Conservation (phyloP, 2,329 filamentous ascomycete species). For the Fusarium sp. region DNA sequence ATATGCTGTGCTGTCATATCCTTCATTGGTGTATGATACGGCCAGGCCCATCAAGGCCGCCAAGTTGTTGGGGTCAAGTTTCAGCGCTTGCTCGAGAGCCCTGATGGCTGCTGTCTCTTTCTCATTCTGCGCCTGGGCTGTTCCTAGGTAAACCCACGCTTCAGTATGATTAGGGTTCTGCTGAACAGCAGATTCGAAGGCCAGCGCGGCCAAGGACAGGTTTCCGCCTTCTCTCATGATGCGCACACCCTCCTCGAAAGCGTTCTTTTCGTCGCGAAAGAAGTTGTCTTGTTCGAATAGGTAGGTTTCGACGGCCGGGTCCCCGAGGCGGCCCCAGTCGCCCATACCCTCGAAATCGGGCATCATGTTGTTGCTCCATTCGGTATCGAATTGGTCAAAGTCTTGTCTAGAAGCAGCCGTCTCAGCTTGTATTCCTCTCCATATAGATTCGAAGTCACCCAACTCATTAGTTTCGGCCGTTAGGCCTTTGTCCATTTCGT, state of each 20-base stretch:
- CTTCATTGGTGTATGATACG: slow-evolving; percentile 98
- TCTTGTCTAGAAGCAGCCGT: slow-evolving; percentile 72
- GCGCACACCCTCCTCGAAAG: slow-evolving; percentile 91
- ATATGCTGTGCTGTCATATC: slow-evolving; percentile 97
- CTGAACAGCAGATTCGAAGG: slow-evolving; percentile 95
- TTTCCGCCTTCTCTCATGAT: slow-evolving; percentile 96
- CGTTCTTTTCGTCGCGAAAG: slow-evolving; percentile 81
- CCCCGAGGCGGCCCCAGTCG: slow-evolving; percentile 72
- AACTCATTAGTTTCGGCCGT: slow-evolving; percentile 79
- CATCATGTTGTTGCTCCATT: slow-evolving; percentile 73
- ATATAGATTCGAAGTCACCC: slow-evolving; percentile 90
- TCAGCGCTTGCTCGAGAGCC: slow-evolving; percentile 89
- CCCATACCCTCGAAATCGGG: slow-evolving; percentile 69
- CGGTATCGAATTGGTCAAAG: slow-evolving; percentile 76
- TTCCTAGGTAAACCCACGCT: slow-evolving; percentile 92
- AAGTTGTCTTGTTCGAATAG: slow-evolving; percentile 95
- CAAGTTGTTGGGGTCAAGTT: slow-evolving; percentile 86
- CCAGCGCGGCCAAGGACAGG: slow-evolving; percentile 88
- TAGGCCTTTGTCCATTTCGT: slow-evolving; percentile 79
- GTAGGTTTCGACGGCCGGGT: slow-evolving; percentile 87
- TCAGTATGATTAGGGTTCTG: slow-evolving; percentile 88
- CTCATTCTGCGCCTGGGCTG: slow-evolving; percentile 96
- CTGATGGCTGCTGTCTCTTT: slow-evolving; percentile 97
- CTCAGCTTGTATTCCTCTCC: slow-evolving; percentile 83
- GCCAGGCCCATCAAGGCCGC: slow-evolving; percentile 93